These are phyloP conservation scores for Funneliformis mosseae DNA, from an alignment of 192 early-diverging fungal genomes.

Conservation along the genomic window DNA sequence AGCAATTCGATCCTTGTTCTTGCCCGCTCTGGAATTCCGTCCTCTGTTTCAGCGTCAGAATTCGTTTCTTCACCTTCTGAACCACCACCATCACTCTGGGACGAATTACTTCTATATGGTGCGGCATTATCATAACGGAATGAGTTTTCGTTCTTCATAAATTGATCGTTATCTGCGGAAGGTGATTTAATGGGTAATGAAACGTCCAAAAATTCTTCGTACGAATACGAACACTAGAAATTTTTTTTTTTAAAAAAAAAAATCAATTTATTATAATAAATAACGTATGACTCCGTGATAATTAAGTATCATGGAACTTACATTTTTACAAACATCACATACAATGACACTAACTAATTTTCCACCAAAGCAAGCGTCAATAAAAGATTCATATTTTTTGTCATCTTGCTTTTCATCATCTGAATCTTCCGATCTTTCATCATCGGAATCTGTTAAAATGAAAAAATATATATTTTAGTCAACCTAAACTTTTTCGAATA, in stretches of 20 bases:
- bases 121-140: not conserved
- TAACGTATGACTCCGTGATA: not conserved
- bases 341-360: constrained; percentile 65
- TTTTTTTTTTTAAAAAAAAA: not conserved
- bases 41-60: constrained; percentile 17
- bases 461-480: not conserved
- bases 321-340: constrained; percentile 62
- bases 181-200: constrained; percentile 56
- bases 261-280: no score
- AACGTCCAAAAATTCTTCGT: constrained; percentile 66
- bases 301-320: constrained; percentile 33
- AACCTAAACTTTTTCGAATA: not conserved
- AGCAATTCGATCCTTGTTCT: not conserved
- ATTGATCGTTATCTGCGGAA: constrained; percentile 18
- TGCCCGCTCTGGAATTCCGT: constrained; percentile 33
- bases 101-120: no score
- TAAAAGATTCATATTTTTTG: constrained; percentile 46
- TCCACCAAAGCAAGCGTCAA: constrained; percentile 71
- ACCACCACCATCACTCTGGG: not conserved
- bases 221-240: constrained; percentile 51
- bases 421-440: not conserved
- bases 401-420: not conserved
- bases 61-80: not conserved
- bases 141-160: no score
- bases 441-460: no score